Conservation (phyloP, 306 rosid species). For the Calophaca sinica region DNA sequence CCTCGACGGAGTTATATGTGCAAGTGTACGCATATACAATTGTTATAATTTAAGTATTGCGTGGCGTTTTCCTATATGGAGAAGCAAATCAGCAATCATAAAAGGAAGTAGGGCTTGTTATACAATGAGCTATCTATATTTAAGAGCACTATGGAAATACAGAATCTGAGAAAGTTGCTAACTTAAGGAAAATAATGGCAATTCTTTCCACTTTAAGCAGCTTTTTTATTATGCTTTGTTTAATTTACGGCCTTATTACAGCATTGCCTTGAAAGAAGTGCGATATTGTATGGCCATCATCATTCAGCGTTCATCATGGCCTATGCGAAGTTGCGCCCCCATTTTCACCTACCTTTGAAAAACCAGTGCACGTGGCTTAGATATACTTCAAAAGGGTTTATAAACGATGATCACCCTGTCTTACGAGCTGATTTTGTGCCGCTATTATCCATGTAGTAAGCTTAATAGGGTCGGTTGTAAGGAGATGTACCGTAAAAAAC, state of each 20-base stretch:
- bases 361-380: too few relatives aligned
- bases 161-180: conserved; percentile 29
- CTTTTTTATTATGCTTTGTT: background rate
- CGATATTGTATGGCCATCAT: conserved; percentile 20
- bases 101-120: background rate
- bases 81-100: background rate
- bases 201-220: conserved; percentile 32
- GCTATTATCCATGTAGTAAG: too few relatives aligned
- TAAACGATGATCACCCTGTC: too few relatives aligned
- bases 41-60: background rate
- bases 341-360: too few relatives aligned
- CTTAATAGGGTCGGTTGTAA: too few relatives aligned
- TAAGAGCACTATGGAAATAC: background rate
- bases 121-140: background rate
- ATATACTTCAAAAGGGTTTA: too few relatives aligned
- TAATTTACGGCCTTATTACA: background rate
- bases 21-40: too few relatives aligned
- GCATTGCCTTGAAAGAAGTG: conserved; percentile 7
- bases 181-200: background rate
- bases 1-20: too few relatives aligned
- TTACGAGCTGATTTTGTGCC: too few relatives aligned
- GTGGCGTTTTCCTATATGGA: background rate
- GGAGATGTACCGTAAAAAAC: too few relatives aligned
- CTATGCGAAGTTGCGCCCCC: background rate
- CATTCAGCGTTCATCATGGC: too few relatives aligned